Base-by-base conservation (phyloP, 208 protist species). In the Trypanosoma boissoni region DNA sequence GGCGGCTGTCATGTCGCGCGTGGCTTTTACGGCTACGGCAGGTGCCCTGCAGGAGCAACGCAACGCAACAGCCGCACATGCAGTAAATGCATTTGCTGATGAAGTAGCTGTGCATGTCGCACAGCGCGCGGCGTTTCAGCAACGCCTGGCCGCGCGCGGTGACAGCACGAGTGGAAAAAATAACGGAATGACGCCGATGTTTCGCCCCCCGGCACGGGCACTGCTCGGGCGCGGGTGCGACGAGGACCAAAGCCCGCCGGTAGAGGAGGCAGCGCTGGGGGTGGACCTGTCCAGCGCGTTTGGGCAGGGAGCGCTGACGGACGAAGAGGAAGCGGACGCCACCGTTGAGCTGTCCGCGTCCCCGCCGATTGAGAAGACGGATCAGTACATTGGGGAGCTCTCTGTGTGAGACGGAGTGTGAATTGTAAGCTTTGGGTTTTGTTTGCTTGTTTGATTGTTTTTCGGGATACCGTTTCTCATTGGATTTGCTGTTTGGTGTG, bases 1-100 rank as follows among this genome's bases (percentile, higher is more conserved):
- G 14, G 34, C 45, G 21, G 53, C 53, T 3, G 62, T 26, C 32
- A 68, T 46, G 0, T 49, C 62, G 2, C 52, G 62, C 21, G 62
- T 45, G 43, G 18, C 55, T 31, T 52, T 60, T 37, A 29, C 28
- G 2, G 12, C 28, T 32, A 49, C 3, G 9, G 34, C 31, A 18
- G 4, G 31, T 24, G 20, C 43, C 18, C 26, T 50, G 37, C 2
- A 34, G 41, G 55, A n/a, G n/a, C 42, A 37, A n/a, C 27, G 3
- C 7, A 32, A 10, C 5, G 37, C 29, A 9, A 56, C 26, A 21
- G n/a, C 20, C 9, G 37, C 54, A 34, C 5, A 27, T 23, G 10
- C 7, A 29, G 16, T 12, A 27, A 5, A 32, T 24, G 4, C 5
- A 27, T 50, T 37, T 32, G 18, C 36, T 0, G 60, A 66, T n/a